phyloP scores from a whole-genome alignment of 2,329 filamentous ascomycete species.

The Chaetomium sp. region DNA sequence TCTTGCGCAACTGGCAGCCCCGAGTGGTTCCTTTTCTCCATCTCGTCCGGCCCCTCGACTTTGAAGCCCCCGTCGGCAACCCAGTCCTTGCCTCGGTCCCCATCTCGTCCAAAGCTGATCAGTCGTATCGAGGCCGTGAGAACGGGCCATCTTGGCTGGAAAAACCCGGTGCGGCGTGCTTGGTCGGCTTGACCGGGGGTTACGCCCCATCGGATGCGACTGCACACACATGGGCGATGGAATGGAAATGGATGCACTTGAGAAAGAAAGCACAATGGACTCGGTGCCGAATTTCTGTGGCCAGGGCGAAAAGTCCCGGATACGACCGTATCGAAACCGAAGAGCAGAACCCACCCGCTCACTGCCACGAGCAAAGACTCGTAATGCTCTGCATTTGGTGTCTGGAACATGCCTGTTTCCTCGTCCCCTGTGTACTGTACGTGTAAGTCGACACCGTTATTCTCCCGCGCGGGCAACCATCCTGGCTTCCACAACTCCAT shows the following conservation, averaged over 20 bases:
- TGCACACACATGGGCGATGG: neutral
- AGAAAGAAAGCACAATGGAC: neutral
- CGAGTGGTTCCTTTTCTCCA: neutral
- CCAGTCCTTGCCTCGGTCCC: constrained; percentile 5
- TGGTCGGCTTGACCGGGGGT: constrained; percentile 1
- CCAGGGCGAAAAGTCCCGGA: constrained; percentile 1
- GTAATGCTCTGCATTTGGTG: neutral
- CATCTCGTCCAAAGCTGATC: constrained; percentile 1
- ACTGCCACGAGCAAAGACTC: neutral
- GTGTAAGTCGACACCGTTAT: too few relatives aligned
- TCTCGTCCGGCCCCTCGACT: too few relatives aligned
- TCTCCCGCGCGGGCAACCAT: too few relatives aligned
- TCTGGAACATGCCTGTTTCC: constrained; percentile 1
- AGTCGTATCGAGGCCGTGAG: neutral
- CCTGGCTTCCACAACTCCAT: too few relatives aligned
- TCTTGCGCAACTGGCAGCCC: neutral
- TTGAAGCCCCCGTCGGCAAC: too few relatives aligned
- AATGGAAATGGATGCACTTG: neutral
- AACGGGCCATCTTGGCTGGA: constrained; percentile 1
- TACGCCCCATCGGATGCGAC: neutral
- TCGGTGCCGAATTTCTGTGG: neutral
- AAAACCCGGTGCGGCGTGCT: constrained; percentile 5
- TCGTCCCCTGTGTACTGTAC: too few relatives aligned
- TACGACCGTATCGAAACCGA: neutral
- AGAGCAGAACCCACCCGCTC: neutral